Evolutionary conservation across 441 rosid species (phyloP).

Genomic region (Dalechampia spathulata): DNA sequence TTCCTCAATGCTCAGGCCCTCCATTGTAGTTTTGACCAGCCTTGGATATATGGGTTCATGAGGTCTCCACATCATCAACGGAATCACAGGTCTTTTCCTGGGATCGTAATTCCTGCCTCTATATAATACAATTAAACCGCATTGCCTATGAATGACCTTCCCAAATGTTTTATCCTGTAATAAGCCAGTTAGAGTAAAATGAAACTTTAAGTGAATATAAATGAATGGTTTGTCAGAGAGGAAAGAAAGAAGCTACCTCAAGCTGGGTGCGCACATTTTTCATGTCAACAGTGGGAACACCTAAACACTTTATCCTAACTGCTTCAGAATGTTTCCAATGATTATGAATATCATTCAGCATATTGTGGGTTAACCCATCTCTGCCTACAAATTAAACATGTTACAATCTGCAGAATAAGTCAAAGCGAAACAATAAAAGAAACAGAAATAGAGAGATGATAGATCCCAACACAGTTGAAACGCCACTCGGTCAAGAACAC

Average conservation of each 20-base stretch:
- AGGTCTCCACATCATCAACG: constrained; percentile 91
- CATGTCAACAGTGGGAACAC: constrained; percentile 89
- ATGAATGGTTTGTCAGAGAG: no score
- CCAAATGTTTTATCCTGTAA: constrained; percentile 81
- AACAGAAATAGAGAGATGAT: no score
- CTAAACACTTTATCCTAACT: constrained; percentile 78
- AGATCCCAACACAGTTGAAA: no score
- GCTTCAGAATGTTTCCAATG: constrained; percentile 77
- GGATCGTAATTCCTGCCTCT: constrained; percentile 76
- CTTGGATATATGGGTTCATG: constrained; percentile 82
- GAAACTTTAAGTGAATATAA: no score
- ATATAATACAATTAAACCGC: constrained; percentile 66
- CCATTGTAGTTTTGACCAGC: constrained; percentile 75
- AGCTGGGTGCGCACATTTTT: constrained; percentile 74
- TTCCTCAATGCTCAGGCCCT: constrained; percentile 71
- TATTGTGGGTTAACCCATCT: constrained; percentile 94
- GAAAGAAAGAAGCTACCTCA: constrained; percentile 50
- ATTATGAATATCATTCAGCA: constrained; percentile 82
- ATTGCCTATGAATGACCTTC: constrained; percentile 63
- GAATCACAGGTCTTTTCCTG: constrained; percentile 69
- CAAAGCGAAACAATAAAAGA: no score
- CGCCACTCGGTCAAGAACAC: not conserved
- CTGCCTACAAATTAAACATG: constrained; percentile 41
- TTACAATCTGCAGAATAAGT: no score
- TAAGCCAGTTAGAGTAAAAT: no score